Evolutionary conservation across 176 grass and related monocot species (phyloP), one percentile per base, ranked within the genome.

Genomic region (Aegilops sharonensis): DNA sequence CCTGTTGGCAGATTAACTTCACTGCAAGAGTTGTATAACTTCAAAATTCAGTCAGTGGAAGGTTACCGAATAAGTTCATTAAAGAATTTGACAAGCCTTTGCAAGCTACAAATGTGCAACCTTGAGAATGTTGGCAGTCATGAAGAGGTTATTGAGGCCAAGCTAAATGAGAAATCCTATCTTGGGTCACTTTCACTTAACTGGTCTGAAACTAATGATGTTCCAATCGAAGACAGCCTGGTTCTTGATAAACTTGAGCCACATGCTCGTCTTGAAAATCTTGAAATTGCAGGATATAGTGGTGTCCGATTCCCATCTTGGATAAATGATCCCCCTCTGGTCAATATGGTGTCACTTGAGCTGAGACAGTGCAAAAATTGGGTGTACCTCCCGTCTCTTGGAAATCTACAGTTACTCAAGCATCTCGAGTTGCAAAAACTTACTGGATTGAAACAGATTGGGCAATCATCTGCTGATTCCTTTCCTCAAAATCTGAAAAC

Each of bases 21-120:
- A 5, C 83, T 90, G 7, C 85, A 91, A 35, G 85, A 91, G 1
- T 43, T 91, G 27, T 11, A 70, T 4, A 13, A 62, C 29, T 87
- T 82, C 50, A 52, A 20, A 0, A 78, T 75, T 75, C 56, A 80
- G 17, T 40, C 4, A 1, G 23, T 31, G 31, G 40, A 34, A 31
- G 45, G 72, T 1, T 64, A 82, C 13, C 47, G 29, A 34, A 87
- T 91, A 78, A 69, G 64, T 87, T 79, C 85, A 79, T 6, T 91
- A 0, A 25, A 0, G 64, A 64, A 74, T 50, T 80, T 90, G 20
- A 86, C 66, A 21, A 36, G 3, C 15, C 69, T 90, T 43, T 8
- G 39, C 37, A 62, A 68, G 29, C n/a, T 90, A 36, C 3, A 32
- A 11, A 6, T 90, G 9, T 52, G 65, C 2, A 31, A 30, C 73